These are phyloP conservation scores for Tuber magnatum DNA, from an alignment of 495 filamentous ascomycete genomes.

Conservation along the genomic window DNA sequence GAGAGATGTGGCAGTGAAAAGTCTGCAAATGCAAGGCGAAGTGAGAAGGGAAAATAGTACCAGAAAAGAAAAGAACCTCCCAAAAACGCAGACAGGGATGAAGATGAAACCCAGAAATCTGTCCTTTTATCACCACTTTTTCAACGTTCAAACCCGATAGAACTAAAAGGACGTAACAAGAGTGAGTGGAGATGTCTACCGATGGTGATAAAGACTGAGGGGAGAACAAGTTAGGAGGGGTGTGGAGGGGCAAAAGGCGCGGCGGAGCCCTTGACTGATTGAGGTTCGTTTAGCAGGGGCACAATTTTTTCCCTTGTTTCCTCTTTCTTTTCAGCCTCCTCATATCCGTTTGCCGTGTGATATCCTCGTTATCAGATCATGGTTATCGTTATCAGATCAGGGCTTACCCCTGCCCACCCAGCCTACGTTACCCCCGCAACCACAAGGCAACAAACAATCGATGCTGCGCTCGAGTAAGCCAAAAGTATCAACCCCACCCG, in stretches of 20 bases:
- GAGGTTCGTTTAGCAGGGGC: conserved; percentile 1
- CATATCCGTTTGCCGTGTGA: neutral
- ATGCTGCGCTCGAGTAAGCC: neutral
- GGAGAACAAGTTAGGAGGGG: neutral
- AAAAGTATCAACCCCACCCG: neutral
- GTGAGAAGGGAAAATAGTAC: neutral
- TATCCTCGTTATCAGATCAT: neutral
- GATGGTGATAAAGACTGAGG: neutral
- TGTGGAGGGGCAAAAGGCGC: neutral
- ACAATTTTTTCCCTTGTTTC: neutral
- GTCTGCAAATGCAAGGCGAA: conserved; percentile 1
- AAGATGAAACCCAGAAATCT: conserved; percentile 5
- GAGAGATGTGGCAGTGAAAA: conserved; percentile 2
- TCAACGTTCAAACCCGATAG: neutral
- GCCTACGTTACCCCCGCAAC: neutral
- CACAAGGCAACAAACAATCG: neutral
- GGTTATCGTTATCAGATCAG: neutral
- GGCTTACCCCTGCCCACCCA: neutral
- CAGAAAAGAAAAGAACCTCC: neutral
- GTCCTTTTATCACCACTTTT: neutral
- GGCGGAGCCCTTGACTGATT: neutral
- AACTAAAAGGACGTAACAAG: neutral
- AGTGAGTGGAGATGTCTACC: conserved; percentile 3
- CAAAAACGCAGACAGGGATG: neutral
- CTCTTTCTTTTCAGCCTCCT: neutral